phyloP scores from a whole-genome alignment of 306 rosid species.

The Luffa aegyptiaca region DNA sequence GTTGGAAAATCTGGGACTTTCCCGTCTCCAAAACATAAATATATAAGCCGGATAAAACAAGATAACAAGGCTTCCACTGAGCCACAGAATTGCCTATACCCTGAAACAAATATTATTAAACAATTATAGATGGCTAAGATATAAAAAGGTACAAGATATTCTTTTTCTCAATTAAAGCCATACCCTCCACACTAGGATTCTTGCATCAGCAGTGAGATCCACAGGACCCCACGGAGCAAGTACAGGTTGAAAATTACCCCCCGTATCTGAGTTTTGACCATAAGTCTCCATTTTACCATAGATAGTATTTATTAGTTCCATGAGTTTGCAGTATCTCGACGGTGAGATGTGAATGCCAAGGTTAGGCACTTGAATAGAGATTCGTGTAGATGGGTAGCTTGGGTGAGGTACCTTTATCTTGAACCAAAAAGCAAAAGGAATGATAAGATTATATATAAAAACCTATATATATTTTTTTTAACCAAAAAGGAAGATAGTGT shows the following conservation, averaged over 20 bases:
- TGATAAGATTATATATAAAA: neutral
- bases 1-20: slow-evolving; percentile 64
- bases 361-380: slow-evolving; percentile 92
- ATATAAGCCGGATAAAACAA: slow-evolving; percentile 68
- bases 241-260: slow-evolving; percentile 41
- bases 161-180: slow-evolving; percentile 10
- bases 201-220: slow-evolving; percentile 64
- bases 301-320: slow-evolving; percentile 57
- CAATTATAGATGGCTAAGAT: neutral
- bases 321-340: slow-evolving; percentile 59
- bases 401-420: slow-evolving; percentile 97
- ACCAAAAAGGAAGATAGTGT: neutral
- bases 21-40: slow-evolving; percentile 67
- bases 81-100: slow-evolving; percentile 96
- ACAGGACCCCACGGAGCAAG: slow-evolving; percentile 52
- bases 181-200: slow-evolving; percentile 92
- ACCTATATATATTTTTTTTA: neutral
- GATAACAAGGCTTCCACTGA: slow-evolving; percentile 83
- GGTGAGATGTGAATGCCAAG: slow-evolving; percentile 90
- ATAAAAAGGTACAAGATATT: neutral
- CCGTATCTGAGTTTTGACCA: slow-evolving; percentile 37
- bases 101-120: slow-evolving; percentile 28
- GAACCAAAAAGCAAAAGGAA: slow-evolving; percentile 7
- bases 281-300: slow-evolving; percentile 48
- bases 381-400: slow-evolving; percentile 71